Conservation (phyloP, 2,329 filamentous ascomycete species). For the Colletotrichum lentis region DNA sequence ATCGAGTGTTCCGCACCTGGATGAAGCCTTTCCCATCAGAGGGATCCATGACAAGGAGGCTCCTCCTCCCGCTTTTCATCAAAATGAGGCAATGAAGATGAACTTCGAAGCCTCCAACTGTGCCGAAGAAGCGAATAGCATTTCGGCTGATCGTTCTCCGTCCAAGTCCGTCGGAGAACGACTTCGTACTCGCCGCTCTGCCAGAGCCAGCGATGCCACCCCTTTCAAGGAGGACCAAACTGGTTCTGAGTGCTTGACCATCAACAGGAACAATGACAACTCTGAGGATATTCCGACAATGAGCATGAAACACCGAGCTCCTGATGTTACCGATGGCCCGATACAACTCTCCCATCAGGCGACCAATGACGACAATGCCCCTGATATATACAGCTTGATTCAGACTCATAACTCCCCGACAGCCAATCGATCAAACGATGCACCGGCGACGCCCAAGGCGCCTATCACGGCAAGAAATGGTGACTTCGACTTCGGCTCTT, state of each 20-base stretch:
- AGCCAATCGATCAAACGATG: not conserved
- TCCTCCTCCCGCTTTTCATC: too few species aligned
- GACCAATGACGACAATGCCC: not conserved
- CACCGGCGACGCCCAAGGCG: not conserved
- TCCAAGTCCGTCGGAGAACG: slow-evolving; percentile 3
- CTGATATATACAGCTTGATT: not conserved
- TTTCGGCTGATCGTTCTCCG: not conserved
- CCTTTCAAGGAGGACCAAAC: not conserved
- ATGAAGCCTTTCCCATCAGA: not conserved
- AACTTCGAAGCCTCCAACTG: not conserved
- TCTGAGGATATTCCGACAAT: not conserved
- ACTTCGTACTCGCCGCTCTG: slow-evolving; percentile 16
- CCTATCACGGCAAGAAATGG: not conserved
- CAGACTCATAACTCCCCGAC: too few species aligned
- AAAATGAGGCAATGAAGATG: not conserved
- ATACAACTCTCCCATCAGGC: too few species aligned
- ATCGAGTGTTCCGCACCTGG: not conserved
- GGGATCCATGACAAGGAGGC: not conserved
- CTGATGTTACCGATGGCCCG: slow-evolving; percentile 8
- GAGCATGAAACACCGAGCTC: not conserved
- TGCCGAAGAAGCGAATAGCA: not conserved
- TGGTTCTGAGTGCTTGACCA: not conserved
- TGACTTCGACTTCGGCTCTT: slow-evolving; percentile 11
- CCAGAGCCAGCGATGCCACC: not conserved
- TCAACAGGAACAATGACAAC: not conserved